Percentiles rank a stretch among this genome's conserved stretches.
phyloP scores from a whole-genome alignment of 495 filamentous ascomycete genomes.

The Aspergillus leporis region DNA sequence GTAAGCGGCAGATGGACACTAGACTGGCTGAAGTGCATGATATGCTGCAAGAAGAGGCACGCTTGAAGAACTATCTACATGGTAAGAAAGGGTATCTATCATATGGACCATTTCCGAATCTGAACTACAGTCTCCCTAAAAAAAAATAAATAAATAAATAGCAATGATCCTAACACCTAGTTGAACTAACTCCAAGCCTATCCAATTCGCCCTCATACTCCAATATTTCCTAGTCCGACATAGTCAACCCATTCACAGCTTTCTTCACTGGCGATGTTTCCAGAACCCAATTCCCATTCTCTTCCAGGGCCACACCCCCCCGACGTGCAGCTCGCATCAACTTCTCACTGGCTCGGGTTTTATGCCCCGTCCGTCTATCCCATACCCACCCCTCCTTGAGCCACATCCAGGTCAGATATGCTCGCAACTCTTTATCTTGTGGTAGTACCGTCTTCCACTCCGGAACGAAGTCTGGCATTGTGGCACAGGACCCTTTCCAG shows the following conservation, averaged over 20 bases:
- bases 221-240: slow-evolving; percentile 7
- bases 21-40: no score
- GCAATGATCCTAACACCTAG: not conserved
- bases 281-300: slow-evolving; percentile 50
- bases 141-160: no score
- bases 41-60: no score
- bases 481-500: slow-evolving; percentile 55
- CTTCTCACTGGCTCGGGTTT: slow-evolving; percentile 54
- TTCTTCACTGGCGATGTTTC: slow-evolving; percentile 42
- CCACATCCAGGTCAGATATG: slow-evolving; percentile 91
- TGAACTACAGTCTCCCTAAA: not conserved
- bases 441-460: slow-evolving; percentile 92
- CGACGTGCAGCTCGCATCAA: slow-evolving; percentile 57
- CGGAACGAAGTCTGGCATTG: slow-evolving; percentile 32
- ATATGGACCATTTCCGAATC: not conserved
- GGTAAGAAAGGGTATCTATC: not conserved
- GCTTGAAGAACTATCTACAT: not conserved
- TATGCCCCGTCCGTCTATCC: slow-evolving; percentile 71
- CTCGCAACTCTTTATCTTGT: slow-evolving; percentile 83
- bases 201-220: not conserved
- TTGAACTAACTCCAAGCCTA: slow-evolving; percentile 10
- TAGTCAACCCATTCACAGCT: slow-evolving; percentile 31
- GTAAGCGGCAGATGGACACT: not conserved
- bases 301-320: slow-evolving; percentile 64
- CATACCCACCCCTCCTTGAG: slow-evolving; percentile 80